These are phyloP conservation scores for Pythium dissimile DNA, from an alignment of 352 stramenopile species.

Conservation along the genomic window DNA sequence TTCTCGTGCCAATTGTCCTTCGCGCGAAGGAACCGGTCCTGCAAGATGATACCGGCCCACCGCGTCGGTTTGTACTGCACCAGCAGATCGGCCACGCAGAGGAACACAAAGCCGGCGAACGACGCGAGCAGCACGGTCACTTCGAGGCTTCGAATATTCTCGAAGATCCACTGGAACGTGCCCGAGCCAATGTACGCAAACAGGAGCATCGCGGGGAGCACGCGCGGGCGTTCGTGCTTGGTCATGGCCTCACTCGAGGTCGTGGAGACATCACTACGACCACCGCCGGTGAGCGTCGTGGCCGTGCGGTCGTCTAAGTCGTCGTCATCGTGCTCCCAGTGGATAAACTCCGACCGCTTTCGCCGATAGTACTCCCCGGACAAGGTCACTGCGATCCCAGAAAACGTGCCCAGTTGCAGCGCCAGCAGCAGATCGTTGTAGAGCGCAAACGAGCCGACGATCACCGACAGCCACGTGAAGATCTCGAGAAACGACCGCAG, in stretches of 20 bases:
- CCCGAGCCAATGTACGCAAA: constrained; percentile 84
- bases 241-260: background rate
- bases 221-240: constrained; percentile 24
- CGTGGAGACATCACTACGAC: too few species aligned
- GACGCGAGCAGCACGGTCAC: constrained; percentile 75
- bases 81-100: constrained; percentile 73
- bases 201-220: constrained; percentile 55
- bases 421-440: constrained; percentile 78
- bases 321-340: constrained; percentile 31
- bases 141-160: constrained; percentile 83
- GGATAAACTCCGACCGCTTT: constrained; percentile 54
- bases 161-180: constrained; percentile 88
- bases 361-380: constrained; percentile 75
- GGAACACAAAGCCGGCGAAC: constrained; percentile 76
- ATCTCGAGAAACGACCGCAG: constrained; percentile 80
- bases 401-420: constrained; percentile 80
- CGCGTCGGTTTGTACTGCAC: constrained; percentile 36
- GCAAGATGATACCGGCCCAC: constrained; percentile 76
- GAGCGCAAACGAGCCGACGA: constrained; percentile 75
- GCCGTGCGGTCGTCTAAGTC: constrained; percentile 10
- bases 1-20: constrained; percentile 72
- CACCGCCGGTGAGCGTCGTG: background rate
- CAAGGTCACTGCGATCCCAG: constrained; percentile 73
- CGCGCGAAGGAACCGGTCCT: constrained; percentile 77
- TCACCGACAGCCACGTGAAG: constrained; percentile 80